Percentiles rank a stretch among this genome's conserved stretches.
phyloP scores from a whole-genome alignment of 345 rosid species.

The Boechera stricta region DNA sequence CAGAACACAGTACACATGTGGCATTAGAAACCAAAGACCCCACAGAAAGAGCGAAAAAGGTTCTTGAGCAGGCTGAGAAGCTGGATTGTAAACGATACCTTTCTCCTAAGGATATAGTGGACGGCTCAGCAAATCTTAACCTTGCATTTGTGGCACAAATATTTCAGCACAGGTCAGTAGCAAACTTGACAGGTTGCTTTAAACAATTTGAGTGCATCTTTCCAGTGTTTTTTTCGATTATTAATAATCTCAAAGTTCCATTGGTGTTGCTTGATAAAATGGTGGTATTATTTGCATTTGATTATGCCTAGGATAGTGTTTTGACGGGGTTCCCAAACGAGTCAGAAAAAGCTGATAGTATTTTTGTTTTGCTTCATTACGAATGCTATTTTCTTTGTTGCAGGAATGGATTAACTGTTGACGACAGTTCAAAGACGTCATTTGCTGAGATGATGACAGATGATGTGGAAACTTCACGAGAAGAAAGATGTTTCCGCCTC shows the following conservation, averaged over 20 bases:
- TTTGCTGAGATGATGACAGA: slow-evolving; percentile 99
- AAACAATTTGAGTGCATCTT: slow-evolving; percentile 11
- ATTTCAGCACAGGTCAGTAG: slow-evolving; percentile 82
- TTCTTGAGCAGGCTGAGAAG: slow-evolving; percentile 95
- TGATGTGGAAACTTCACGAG: slow-evolving; percentile 90
- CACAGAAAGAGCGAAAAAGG: slow-evolving; percentile 73
- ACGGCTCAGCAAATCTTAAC: slow-evolving; percentile 96
- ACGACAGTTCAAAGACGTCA: slow-evolving; percentile 67
- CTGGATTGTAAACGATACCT: slow-evolving; percentile 89
- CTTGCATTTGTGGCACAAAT: slow-evolving; percentile 97
- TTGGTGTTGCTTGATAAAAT: not conserved
- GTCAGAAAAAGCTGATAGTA: slow-evolving; percentile 20
- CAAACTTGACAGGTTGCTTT: slow-evolving; percentile 13
- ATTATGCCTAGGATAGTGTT: slow-evolving; percentile 5
- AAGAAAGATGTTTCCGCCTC: slow-evolving; percentile 96
- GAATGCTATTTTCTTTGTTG: slow-evolving; percentile 40
- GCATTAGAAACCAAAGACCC: slow-evolving; percentile 68
- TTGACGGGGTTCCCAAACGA: slow-evolving; percentile 6
- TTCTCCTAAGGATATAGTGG: slow-evolving; percentile 89
- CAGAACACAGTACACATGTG: slow-evolving; percentile 66
- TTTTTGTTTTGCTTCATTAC: not conserved
- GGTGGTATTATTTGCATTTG: slow-evolving; percentile 1
- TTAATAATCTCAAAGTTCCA: not conserved
- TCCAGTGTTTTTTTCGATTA: not conserved
- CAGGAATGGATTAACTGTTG: slow-evolving; percentile 88